A percentile compares a stretch with the other conserved stretches of the same genome.
Conservation (phyloP, 306 rosid species). For the Dryas octopetala region DNA sequence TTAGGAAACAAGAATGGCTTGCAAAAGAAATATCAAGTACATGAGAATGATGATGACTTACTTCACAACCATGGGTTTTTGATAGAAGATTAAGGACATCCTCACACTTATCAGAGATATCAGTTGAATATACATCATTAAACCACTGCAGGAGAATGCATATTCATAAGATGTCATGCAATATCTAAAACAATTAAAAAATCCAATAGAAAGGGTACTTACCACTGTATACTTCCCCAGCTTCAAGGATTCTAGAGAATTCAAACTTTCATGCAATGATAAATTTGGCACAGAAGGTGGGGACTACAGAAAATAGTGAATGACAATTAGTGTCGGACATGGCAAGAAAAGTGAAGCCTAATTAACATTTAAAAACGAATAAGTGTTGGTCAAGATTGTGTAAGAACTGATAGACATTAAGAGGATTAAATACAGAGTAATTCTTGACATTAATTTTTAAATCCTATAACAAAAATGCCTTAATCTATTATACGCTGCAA, state of each 20-base stretch:
- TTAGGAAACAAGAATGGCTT: neutral
- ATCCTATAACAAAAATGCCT: neutral
- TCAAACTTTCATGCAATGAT: slow-evolving; percentile 45
- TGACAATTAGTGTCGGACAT: slow-evolving; percentile 14
- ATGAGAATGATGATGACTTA: slow-evolving; percentile 42
- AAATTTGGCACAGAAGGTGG: slow-evolving; percentile 80
- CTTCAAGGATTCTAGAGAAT: slow-evolving; percentile 63
- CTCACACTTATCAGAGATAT: slow-evolving; percentile 76
- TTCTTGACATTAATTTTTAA: neutral
- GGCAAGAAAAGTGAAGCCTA: neutral
- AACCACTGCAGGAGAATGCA: slow-evolving; percentile 70
- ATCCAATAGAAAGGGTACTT: slow-evolving; percentile 12
- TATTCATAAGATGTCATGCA: slow-evolving; percentile 23
- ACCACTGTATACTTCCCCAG: slow-evolving; percentile 84
- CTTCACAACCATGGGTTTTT: slow-evolving; percentile 72
- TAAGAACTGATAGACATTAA: neutral
- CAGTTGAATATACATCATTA: slow-evolving; percentile 75
- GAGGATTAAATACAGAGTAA: neutral
- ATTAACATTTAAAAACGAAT: neutral
- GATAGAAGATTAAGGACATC: slow-evolving; percentile 66
- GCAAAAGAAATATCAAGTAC: slow-evolving; percentile 3
- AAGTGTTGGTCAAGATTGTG: neutral
- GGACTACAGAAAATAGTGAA: slow-evolving; percentile 43
- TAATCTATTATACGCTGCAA: neutral
- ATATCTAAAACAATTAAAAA: slow-evolving; percentile 15